Evolutionary conservation across 345 rosid species (phyloP), one percentile per base, ranked within the genome.

Genomic region (Euclidium syriacum): DNA sequence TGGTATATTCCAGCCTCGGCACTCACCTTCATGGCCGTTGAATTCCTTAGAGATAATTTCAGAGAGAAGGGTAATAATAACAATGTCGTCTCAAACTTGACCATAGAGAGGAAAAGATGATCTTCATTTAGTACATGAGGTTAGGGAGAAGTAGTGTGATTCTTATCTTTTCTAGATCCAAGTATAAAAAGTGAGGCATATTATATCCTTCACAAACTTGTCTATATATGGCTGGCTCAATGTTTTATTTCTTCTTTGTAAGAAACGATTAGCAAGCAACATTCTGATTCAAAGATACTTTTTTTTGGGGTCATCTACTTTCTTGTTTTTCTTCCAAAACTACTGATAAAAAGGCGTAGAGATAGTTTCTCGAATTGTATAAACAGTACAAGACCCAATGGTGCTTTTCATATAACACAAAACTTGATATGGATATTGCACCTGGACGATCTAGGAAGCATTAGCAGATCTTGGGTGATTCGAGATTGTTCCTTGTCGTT

Each of bases 1-100:
- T 91, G 98, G 98, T 86, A 91, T 62, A 77, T 91, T 70, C 96
- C 98, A 16, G 98, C 98, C 27, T 88, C 95, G 7, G 96, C 98
- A 30, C 90, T 91, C 11, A 91, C 90, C 8, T 91, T 91, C 87
- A 91, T 91, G 98, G 98, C 92, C 18, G 90, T 91, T 8, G 98
- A 91, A 75, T 86, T 84, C 71, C 86, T 91, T 18, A 80, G 98
- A 63, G 87, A 77, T 22, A 78, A 64, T 19, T 91, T 91, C 73
- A 85, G 84, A 50, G 80, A 81, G 52, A 74, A 73, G 54, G 25
- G 54, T 34, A 75, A 74, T 9, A 29, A 22, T 2, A 64, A 24
- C 25, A 74, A 17, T 4, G 50, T 55, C 15, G 78, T 76, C 38
- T 51, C 82, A 36, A 71, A 51, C 67, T 53, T 85, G 65, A 71